Evolutionary conservation across 768 basidiomycete genomes (phyloP), one percentile per base, ranked within the genome.

Genomic region (Auricularia sp.): DNA sequence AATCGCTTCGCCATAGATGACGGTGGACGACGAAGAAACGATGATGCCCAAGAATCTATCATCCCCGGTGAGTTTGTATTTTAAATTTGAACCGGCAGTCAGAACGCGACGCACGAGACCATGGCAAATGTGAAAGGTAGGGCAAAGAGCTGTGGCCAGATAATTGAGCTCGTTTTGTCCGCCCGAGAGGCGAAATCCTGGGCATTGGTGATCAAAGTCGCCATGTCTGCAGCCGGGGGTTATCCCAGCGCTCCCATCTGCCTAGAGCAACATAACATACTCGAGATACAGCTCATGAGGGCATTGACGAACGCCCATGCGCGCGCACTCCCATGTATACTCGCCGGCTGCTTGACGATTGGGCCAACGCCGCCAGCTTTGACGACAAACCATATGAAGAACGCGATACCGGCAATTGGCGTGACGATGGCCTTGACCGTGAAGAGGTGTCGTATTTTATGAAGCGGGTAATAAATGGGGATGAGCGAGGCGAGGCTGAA

Each of bases 401-500:
- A 90, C 2, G 79, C 78, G 63, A 89, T 80, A 39, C 85, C 89
- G 13, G 87, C 88, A 56, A 80, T 80, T 1, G 90, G 90, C 3
- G 84, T 85, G 42, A 92, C 78, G 67, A 89, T 79, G 3, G 88
- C 85, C 73, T 93, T 94, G 69, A 87, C 70, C 3, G 87, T 87
- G 79, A 94, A 93, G 65, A 93, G 80, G 73, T 90, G 88, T 54
- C 87, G 87, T 67, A 90, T 87, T 70, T 87, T 82, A 77, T 93
- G 89, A 61, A 92, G 85, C 11, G 89, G 90, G 68, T 90, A 87
- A 87, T 87, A 91, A 69, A 92, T 86, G 18, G 86, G 85, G 8
- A 89, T 89, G 36, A 92, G 81, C 37, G 85, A 88, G 45, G 90
- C 80, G 34, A 92, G 76, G 87, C 89, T 93, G 79, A 92, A 94